Percentiles rank a stretch among this genome's conserved stretches.
Conservation (phyloP, 208 protist genomes). For the Vickermania spadyakhi region DNA sequence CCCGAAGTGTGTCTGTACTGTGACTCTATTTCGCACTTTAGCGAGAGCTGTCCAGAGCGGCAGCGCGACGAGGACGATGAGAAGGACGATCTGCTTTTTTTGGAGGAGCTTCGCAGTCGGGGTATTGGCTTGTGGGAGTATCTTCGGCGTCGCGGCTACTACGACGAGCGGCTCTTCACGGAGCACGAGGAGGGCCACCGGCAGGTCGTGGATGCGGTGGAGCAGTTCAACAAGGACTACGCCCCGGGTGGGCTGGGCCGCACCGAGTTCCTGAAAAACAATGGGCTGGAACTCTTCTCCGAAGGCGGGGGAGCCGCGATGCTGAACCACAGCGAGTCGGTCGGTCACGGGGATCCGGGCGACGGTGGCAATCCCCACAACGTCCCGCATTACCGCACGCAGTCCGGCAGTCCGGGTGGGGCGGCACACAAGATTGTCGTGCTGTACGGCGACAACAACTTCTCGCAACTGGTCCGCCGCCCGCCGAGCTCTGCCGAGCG, state of each 20-base stretch:
- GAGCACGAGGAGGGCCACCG: slow-evolving; percentile 42
- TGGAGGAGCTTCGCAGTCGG: slow-evolving; percentile 51
- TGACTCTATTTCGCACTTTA: slow-evolving; percentile 61
- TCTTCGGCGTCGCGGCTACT: slow-evolving; percentile 34
- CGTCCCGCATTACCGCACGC: too few relatives aligned
- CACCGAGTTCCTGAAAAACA: slow-evolving; percentile 50
- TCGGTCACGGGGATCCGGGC: too few relatives aligned
- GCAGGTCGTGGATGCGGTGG: slow-evolving; percentile 39
- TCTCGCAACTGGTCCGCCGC: neutral
- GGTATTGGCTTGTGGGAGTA: slow-evolving; percentile 72
- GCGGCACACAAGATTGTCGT: too few relatives aligned
- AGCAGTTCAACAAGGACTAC: slow-evolving; percentile 68
- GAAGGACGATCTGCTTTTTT: slow-evolving; percentile 58
- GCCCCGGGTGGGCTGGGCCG: slow-evolving; percentile 59
- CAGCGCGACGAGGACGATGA: slow-evolving; percentile 14
- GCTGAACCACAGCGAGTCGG: too few relatives aligned
- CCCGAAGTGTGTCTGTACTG: slow-evolving; percentile 83
- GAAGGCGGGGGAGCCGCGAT: neutral
- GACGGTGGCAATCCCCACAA: too few relatives aligned
- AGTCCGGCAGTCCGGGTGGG: too few relatives aligned
- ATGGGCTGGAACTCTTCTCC: slow-evolving; percentile 23
- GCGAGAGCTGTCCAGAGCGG: slow-evolving; percentile 66
- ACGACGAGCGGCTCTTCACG: slow-evolving; percentile 63
- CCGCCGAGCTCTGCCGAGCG: too few relatives aligned
- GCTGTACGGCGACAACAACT: neutral